Evolutionary conservation across 106 monocot species (phyloP), one percentile per base, ranked within the genome.

Genomic region (Acorus calamus): DNA sequence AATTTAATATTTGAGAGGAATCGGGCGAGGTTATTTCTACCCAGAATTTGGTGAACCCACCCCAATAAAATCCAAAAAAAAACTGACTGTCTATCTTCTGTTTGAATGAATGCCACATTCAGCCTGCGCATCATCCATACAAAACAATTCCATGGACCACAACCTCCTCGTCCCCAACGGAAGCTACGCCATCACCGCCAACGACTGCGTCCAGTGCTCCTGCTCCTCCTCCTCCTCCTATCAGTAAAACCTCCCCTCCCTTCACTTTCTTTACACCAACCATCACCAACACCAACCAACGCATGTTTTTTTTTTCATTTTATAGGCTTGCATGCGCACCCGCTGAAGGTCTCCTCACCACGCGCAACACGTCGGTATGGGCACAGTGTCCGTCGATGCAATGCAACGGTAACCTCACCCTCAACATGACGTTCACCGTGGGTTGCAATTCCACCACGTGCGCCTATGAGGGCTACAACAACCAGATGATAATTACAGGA

Each of bases 381-480:
- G 41, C 64, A 2, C n/a, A 44, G 11, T 85, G 85, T 50, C 49
- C 73, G 28, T 53, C 7, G 3, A 51, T 60, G 3, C 63, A 5
- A 10, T 84, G 84, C 28, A 28, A 28, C 5, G 71, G 69, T 12
- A 46, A 42, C 3, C 46, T 80, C 7, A 12, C 5, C 51, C 49
- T 84, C 11, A 80, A 80, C 52, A 70, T 61, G 52, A 49, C 77
- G 5, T 41, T 49, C 3, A 67, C 46, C 14, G 73, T 68, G 0
- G 55, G 57, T 5, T 84, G 84, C 59, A 65, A 64, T 8, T 7
- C 56, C 5, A 57, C 53, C 3, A 63, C 54, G 13, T 85, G 85
- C 45, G 44, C 74, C 41, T 85, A 85, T 10, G 55, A 48, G 6
- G 78, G 86, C 41, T 86, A 81, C 58, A 76, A 63, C 61, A 69